Evolutionary conservation across 331 rosid species (phyloP).

Genomic region (Stylosanthes scabra): DNA sequence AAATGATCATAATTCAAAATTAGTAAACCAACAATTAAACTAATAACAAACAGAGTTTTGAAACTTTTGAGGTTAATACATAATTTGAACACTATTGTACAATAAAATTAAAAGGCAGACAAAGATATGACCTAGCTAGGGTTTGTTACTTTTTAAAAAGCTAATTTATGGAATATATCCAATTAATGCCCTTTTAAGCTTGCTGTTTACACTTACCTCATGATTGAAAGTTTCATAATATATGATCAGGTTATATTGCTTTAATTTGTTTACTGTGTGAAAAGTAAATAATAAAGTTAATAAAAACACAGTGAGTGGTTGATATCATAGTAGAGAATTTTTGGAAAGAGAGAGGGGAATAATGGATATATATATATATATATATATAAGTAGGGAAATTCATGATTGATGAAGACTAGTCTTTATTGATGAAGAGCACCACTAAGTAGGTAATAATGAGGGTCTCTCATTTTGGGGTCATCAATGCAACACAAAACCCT

Average conservation of each 20-base stretch:
- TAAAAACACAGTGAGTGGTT: slow-evolving; percentile 29
- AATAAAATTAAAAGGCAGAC: slow-evolving; percentile 50
- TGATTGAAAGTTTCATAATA: slow-evolving; percentile 49
- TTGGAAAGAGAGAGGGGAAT: slow-evolving; percentile 36
- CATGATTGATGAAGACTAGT: no score
- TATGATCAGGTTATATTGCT: not conserved
- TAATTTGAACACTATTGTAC: slow-evolving; percentile 22
- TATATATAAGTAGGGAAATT: no score
- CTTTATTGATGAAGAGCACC: slow-evolving; percentile 35
- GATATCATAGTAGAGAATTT: slow-evolving; percentile 34
- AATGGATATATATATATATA: no score
- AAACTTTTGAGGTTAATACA: slow-evolving; percentile 37
- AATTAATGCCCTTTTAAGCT: slow-evolving; percentile 35
- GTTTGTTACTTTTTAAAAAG: slow-evolving; percentile 28
- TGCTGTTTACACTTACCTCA: slow-evolving; percentile 46
- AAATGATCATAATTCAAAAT: slow-evolving; percentile 13
- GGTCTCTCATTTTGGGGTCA: slow-evolving; percentile 43
- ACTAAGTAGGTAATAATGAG: slow-evolving; percentile 56
- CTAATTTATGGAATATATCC: slow-evolving; percentile 36
- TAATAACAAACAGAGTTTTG: slow-evolving; percentile 21
- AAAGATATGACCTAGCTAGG: slow-evolving; percentile 34
- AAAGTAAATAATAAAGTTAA: slow-evolving; percentile 32
- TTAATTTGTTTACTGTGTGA: slow-evolving; percentile 18
- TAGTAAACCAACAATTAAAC: slow-evolving; percentile 1
- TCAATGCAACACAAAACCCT: slow-evolving; percentile 37